Conservation (phyloP, 805 yeast genomes). For the Yamadazyma insecticola region DNA sequence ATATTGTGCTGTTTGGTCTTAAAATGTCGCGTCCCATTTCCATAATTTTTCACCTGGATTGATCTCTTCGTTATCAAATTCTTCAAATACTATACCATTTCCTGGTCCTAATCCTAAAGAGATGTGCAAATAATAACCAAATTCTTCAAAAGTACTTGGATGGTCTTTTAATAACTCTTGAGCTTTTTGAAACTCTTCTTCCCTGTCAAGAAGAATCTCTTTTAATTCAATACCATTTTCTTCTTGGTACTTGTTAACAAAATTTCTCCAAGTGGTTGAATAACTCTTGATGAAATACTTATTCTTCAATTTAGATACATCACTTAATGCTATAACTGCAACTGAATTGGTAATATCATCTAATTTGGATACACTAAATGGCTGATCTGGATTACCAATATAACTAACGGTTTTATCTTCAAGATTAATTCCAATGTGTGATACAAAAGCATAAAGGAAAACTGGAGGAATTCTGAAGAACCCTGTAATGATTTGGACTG, state of each 20-base stretch:
- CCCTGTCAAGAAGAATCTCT: background rate
- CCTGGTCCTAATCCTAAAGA: slow-evolving; percentile 2
- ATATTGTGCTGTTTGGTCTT: too few relatives aligned
- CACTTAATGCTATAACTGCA: slow-evolving; percentile 37
- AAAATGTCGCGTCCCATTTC: too few relatives aligned
- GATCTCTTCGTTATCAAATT: slow-evolving; percentile 4
- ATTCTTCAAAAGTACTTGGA: background rate
- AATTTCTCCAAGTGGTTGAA: slow-evolving; percentile 31
- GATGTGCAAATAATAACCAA: background rate
- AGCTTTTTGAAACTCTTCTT: background rate
- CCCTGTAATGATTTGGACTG: slow-evolving; percentile 39
- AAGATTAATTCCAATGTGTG: slow-evolving; percentile 34
- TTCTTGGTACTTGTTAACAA: slow-evolving; percentile 13
- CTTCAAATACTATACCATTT: slow-evolving; percentile 1
- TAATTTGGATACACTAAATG: slow-evolving; percentile 30
- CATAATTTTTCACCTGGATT: slow-evolving; percentile 8
- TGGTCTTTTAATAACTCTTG: background rate
- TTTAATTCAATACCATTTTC: background rate
- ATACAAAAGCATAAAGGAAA: slow-evolving; percentile 29
- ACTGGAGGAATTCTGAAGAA: slow-evolving; percentile 23
- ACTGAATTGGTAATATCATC: slow-evolving; percentile 42
- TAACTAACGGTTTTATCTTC: slow-evolving; percentile 27
- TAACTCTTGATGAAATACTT: slow-evolving; percentile 40
- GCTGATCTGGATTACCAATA: slow-evolving; percentile 32
- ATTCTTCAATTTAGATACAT: slow-evolving; percentile 40